These are phyloP conservation scores for Beauveria brongniartii DNA, from an alignment of 2,329 filamentous ascomycete genomes.

Conservation along the genomic window DNA sequence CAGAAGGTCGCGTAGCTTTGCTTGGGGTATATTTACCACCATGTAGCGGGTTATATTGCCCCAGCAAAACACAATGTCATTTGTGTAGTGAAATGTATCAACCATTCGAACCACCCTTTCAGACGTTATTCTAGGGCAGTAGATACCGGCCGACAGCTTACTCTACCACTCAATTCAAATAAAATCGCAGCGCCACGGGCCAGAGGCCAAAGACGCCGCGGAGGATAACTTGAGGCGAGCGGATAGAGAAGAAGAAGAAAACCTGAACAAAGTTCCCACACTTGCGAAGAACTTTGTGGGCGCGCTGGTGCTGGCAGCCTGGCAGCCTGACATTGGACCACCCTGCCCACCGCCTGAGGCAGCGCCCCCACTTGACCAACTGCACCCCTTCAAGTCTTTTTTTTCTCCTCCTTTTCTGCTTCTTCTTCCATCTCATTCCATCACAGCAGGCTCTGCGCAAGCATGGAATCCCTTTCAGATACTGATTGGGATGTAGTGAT, in stretches of 20 bases:
- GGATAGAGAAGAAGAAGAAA: slow-evolving; percentile 29
- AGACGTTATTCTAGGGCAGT: slow-evolving; percentile 72
- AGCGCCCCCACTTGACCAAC: slow-evolving; percentile 8
- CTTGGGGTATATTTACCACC: background rate
- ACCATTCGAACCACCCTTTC: slow-evolving; percentile 81
- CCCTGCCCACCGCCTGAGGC: background rate
- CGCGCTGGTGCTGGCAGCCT: background rate
- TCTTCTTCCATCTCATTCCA: slow-evolving; percentile 9
- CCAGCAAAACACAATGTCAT: slow-evolving; percentile 1
- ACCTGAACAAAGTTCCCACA: slow-evolving; percentile 10
- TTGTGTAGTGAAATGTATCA: slow-evolving; percentile 49
- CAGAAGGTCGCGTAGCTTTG: background rate
- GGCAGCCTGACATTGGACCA: background rate
- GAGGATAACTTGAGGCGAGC: slow-evolving; percentile 26
- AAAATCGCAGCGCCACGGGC: slow-evolving; percentile 47
- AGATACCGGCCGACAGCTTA: slow-evolving; percentile 69
- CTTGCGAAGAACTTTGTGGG: slow-evolving; percentile 3
- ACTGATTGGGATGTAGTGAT: slow-evolving; percentile 74
- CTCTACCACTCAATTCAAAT: slow-evolving; percentile 54
- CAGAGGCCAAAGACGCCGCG: slow-evolving; percentile 9
- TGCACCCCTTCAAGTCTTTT: slow-evolving; percentile 11
- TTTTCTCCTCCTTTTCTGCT: slow-evolving; percentile 11
- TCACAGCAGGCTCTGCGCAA: slow-evolving; percentile 15
- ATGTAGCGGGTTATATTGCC: slow-evolving; percentile 6
- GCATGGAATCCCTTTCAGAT: slow-evolving; percentile 67